Evolutionary conservation across 768 basidiomycete species (phyloP).

Genomic region (Lactifluus echinatus): DNA sequence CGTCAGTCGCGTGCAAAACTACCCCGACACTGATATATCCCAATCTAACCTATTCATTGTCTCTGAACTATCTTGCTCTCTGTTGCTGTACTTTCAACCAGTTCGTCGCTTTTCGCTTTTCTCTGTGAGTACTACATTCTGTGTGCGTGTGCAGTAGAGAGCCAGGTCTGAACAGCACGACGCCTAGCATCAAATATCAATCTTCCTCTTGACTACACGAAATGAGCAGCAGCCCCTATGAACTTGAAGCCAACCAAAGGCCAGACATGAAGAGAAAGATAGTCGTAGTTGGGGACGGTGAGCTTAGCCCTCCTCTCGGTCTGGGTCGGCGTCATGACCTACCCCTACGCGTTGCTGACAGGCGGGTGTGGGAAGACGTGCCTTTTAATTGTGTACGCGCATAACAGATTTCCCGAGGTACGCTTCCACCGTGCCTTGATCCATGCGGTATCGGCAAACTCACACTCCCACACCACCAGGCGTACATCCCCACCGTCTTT

Average conservation of each 20-base stretch:
- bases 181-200: background rate
- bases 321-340: constrained; percentile 18
- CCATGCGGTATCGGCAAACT: constrained; percentile 16
- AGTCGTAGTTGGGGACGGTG: constrained; percentile 84
- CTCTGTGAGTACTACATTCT: background rate
- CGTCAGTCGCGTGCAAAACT: background rate
- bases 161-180: background rate
- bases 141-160: background rate
- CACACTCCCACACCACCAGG: too few species aligned
- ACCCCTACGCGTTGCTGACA: constrained; percentile 23
- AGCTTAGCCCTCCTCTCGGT: constrained; percentile 26
- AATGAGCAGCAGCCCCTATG: constrained; percentile 16
- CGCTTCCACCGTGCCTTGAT: constrained; percentile 23
- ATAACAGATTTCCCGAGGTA: constrained; percentile 95
- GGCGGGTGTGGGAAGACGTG: constrained; percentile 92
- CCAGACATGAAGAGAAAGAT: constrained; percentile 83
- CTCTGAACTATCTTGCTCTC: background rate
- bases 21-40: constrained; percentile 8
- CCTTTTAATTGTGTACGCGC: constrained; percentile 91
- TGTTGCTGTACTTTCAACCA: constrained; percentile 1
- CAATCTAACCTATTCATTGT: constrained; percentile 7
- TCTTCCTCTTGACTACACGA: constrained; percentile 9
- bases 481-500: constrained; percentile 90
- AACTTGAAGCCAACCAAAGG: constrained; percentile 24
- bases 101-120: background rate